These are phyloP conservation scores for Penicillium nordicum DNA, from an alignment of 2,329 filamentous ascomycete species.

Conservation along the genomic window DNA sequence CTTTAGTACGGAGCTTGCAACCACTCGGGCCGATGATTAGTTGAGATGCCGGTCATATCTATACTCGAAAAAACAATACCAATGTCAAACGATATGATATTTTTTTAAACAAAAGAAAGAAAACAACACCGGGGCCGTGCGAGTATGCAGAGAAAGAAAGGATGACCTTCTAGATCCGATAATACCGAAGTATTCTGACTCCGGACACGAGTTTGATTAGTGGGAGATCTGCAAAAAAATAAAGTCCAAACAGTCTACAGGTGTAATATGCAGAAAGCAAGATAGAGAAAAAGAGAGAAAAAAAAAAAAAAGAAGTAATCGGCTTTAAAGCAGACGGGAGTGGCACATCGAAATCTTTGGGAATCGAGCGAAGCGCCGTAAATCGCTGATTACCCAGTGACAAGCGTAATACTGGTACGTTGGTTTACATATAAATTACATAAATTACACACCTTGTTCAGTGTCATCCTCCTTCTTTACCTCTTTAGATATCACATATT, in stretches of 20 bases:
- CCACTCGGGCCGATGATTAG: slow-evolving; percentile 8
- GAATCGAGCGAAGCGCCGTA: slow-evolving; percentile 23
- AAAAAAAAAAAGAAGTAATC: not conserved
- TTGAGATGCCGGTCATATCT: slow-evolving; percentile 2
- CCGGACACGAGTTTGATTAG: slow-evolving; percentile 1
- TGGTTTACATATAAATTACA: slow-evolving; percentile 1
- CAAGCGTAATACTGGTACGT: slow-evolving; percentile 7
- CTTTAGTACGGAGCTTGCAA: slow-evolving; percentile 3
- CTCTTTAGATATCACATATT: slow-evolving; percentile 2
- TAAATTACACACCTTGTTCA: slow-evolving; percentile 1
- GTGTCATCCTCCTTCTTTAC: not conserved
- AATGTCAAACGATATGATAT: not conserved
- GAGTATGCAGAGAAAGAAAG: not conserved
- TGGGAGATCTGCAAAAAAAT: not conserved
- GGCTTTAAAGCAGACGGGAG: slow-evolving; percentile 6
- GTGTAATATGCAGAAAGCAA: not conserved
- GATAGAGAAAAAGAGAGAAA: not conserved
- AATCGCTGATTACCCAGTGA: slow-evolving; percentile 12
- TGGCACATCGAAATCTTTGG: slow-evolving; percentile 7
- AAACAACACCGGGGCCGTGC: not conserved
- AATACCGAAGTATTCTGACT: not conserved
- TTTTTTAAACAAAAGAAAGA: not conserved
- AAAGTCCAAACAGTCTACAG: not conserved
- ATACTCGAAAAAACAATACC: not conserved
- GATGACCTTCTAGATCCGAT: not conserved